Conservation (phyloP, 805 yeast species). For the Candida adriatica region DNA sequence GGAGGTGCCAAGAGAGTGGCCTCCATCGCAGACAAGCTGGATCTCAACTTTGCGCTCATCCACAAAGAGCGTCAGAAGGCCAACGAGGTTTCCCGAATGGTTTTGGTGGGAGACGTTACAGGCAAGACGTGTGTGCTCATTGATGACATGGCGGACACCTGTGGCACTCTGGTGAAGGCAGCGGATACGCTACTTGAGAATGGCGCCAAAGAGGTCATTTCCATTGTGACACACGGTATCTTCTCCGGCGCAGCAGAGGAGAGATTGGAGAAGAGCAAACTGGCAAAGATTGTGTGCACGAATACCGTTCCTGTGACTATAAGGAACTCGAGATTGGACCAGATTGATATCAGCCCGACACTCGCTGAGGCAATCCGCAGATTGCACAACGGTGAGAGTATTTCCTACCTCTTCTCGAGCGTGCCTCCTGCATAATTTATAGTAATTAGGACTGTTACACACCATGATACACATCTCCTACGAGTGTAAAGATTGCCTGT, state of each 20-base stretch:
- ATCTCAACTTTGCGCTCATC: constrained; percentile 88
- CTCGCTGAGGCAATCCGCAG: constrained; percentile 93
- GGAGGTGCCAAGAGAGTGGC: constrained; percentile 99
- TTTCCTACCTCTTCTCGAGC: constrained; percentile 77
- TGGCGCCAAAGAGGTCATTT: constrained; percentile 81
- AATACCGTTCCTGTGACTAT: constrained; percentile 85
- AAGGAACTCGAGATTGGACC: constrained; percentile 55
- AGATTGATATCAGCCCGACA: constrained; percentile 78
- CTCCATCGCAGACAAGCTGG: constrained; percentile 84
- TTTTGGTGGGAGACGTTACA: constrained; percentile 88
- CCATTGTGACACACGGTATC: constrained; percentile 94
- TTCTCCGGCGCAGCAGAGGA: constrained; percentile 79
- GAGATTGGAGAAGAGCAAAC: constrained; percentile 58
- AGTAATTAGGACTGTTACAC: neutral
- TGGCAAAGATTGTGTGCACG: constrained; percentile 78
- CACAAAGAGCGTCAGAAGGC: constrained; percentile 96
- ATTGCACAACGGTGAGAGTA: constrained; percentile 93
- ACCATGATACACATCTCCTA: no score
- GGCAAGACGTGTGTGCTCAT: constrained; percentile 78
- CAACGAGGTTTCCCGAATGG: constrained; percentile 93
- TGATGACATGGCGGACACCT: constrained; percentile 98
- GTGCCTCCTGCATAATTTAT: constrained; percentile 32
- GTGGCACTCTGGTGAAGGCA: constrained; percentile 94
- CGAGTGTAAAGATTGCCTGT: no score
- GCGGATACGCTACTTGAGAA: constrained; percentile 77